A percentile compares a stretch with the other conserved stretches of the same genome.
Conservation (phyloP, 805 yeast genomes). For the Kazachstania martiniae region DNA sequence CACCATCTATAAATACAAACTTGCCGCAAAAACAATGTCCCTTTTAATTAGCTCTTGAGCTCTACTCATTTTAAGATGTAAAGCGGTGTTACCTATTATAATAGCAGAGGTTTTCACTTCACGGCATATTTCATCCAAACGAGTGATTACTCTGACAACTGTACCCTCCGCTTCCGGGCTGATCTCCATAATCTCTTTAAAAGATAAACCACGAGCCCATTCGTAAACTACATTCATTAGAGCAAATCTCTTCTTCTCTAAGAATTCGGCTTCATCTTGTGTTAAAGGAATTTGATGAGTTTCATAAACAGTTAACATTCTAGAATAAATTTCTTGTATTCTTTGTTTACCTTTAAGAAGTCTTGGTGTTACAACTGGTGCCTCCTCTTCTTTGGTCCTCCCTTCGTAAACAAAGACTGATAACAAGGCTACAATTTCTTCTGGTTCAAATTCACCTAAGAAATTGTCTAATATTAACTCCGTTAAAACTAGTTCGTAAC, state of each 20-base stretch:
- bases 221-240: slow-evolving; percentile 90
- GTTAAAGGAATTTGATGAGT: slow-evolving; percentile 66
- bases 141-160: slow-evolving; percentile 87
- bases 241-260: slow-evolving; percentile 78
- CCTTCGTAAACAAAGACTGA: slow-evolving; percentile 94
- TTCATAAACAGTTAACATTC: slow-evolving; percentile 49
- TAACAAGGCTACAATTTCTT: slow-evolving; percentile 89
- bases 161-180: slow-evolving; percentile 93
- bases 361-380: slow-evolving; percentile 58
- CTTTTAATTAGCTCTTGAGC: slow-evolving; percentile 94
- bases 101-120: slow-evolving; percentile 90
- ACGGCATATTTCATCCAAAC: slow-evolving; percentile 89
- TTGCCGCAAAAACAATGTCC: slow-evolving; percentile 95
- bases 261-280: slow-evolving; percentile 74
- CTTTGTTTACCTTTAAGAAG: slow-evolving; percentile 58
- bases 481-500: slow-evolving; percentile 83
- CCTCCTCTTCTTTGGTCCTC: slow-evolving; percentile 47
- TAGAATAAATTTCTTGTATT: slow-evolving; percentile 60
- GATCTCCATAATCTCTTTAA: slow-evolving; percentile 80
- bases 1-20: slow-evolving; percentile 59
- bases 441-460: slow-evolving; percentile 86
- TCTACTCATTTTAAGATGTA: slow-evolving; percentile 78
- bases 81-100: slow-evolving; percentile 85
- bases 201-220: slow-evolving; percentile 94
- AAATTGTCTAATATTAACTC: slow-evolving; percentile 87